Evolutionary conservation across 2,329 filamentous ascomycete genomes (phyloP), one percentile per base, ranked within the genome.

Genomic region (Aspergillus glaucus): DNA sequence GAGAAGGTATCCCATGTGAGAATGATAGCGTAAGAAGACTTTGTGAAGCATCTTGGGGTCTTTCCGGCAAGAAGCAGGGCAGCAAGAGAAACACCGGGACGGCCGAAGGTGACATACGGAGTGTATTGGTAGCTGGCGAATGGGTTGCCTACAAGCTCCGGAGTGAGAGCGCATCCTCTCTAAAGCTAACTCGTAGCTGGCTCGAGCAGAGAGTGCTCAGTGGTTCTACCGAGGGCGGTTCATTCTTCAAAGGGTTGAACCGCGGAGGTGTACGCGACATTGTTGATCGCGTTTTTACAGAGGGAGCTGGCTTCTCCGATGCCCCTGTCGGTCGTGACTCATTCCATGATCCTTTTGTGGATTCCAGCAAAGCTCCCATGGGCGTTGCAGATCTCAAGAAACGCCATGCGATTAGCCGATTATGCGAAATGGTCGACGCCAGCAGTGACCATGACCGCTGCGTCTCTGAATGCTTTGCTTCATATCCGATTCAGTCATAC

Each of bases 1-100:
- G 86, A 57, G 93, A 98, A 70, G 87, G 87, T 1, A 88, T 98
- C 14, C 80, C 84, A 0, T 93, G 87, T 56, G 93, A 98, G 59
- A 85, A 83, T 50, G 93, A 97, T 61, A 93, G 89, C 1, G 88
- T 93, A 4, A 80, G 93, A 55, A 86, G 76, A 42, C 72, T 85
- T 3, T 85, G 82, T 52, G 82, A 85, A 68, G 79, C 79, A 32
- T 78, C 80, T 7, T 85, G 82, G 82, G 82, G 82, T n/a, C 71
- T 84, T 48, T 77, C 73, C 49, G 79, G 74, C 50, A 76, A 76
- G 50, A 82, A 79, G 59, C 79, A 84, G 58, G 62, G 64, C 30
- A 62, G 57, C 17, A 72, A 67, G 28, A 77, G 75, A 32, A 64
- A 58, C 43, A 68, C 62, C 45, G 74, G 72, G 24, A 65, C 68